Evolutionary conservation across 805 yeast genomes (phyloP), one percentile per base, ranked within the genome.

Genomic region (Saitoella complicata): DNA sequence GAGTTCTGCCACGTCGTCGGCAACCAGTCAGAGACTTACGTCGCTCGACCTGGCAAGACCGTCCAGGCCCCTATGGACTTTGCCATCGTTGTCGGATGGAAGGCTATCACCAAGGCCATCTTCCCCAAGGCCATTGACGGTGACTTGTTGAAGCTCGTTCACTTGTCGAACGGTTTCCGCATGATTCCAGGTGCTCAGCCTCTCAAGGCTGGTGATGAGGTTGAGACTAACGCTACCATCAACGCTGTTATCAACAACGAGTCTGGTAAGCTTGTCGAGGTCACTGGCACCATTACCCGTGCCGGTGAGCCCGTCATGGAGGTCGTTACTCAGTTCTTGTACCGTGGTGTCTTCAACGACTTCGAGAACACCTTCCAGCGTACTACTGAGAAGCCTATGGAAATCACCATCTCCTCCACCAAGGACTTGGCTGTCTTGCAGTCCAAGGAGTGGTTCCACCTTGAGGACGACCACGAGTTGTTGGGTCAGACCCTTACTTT

Each of bases 11-110:
- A 87, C 56, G 96, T 96, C 49, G 84, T 91, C 60, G 96, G 96
- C 54, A 91, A 91, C 74, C 80, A 81, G 53, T 86, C 95, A 64
- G 97, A 91, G 68, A 95, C 93, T 49, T 91, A 86, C 56, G 95
- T 87, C 54, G 73, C 80, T 47, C 78, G 95, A 69, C 75, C 83
- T 42, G 91, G 87, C 52, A 80, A 83, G 64, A 74, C 73, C 51
- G 54, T 50, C 8, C 30, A 33, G 37, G 98, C 97, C 41, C 99
- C 99, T 58, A 88, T 91, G 97, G 99, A 91, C 70, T 91, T 87
- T 60, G 97, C 98, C 42, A 91, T 91, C 63, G 96, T 91, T 47
- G 76, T 87, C 55, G 97, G 98, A 40, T 91, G 99, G 99, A 81
- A 80, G 68, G 93, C 96, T 42, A 88, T 91, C 61, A 88, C 91